Evolutionary conservation across 1,284 basidiomycete genomes (phyloP).

Genomic region (Pascua guehoae): DNA sequence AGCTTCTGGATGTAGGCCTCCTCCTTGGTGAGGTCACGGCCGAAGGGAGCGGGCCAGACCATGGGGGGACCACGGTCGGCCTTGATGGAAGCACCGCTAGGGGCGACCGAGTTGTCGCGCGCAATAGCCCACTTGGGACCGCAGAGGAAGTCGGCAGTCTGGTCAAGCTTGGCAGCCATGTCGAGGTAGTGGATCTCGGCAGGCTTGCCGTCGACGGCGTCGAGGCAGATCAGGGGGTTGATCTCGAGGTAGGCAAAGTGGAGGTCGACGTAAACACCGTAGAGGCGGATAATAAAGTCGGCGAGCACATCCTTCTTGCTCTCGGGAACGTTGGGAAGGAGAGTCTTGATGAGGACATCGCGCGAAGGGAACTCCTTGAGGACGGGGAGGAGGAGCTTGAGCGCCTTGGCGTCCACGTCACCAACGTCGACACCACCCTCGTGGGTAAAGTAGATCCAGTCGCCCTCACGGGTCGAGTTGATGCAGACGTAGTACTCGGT

Average conservation of each 20-base stretch:
- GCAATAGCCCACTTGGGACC: conserved; percentile 99
- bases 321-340: conserved; percentile 72
- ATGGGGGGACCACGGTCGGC: conserved; percentile 95
- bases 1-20: conserved; percentile 98
- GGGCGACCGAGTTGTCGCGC: conserved; percentile 73
- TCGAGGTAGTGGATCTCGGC: conserved; percentile 93
- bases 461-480: conserved; percentile 90
- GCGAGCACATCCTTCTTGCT: conserved; percentile 81
- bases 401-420: conserved; percentile 96
- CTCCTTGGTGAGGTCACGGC: conserved; percentile 96
- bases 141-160: conserved; percentile 94
- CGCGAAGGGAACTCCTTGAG: conserved; percentile 72
- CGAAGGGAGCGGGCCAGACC: conserved; percentile 96
- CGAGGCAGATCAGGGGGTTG: conserved; percentile 95
- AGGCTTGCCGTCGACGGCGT: conserved; percentile 67
- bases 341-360: conserved; percentile 65
- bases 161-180: conserved; percentile 98
- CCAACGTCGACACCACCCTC: conserved; percentile 98
- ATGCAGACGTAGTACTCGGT: conserved; percentile 99
- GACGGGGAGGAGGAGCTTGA: conserved; percentile 82
- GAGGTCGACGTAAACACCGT: conserved; percentile 95
- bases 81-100: conserved; percentile 56
- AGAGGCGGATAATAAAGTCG: conserved; percentile 92
- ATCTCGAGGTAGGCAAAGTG: conserved; percentile 97
- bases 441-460: conserved; percentile 97